Conservation (phyloP, 2,329 filamentous ascomycete genomes). For the Mycogone perniciosa region DNA sequence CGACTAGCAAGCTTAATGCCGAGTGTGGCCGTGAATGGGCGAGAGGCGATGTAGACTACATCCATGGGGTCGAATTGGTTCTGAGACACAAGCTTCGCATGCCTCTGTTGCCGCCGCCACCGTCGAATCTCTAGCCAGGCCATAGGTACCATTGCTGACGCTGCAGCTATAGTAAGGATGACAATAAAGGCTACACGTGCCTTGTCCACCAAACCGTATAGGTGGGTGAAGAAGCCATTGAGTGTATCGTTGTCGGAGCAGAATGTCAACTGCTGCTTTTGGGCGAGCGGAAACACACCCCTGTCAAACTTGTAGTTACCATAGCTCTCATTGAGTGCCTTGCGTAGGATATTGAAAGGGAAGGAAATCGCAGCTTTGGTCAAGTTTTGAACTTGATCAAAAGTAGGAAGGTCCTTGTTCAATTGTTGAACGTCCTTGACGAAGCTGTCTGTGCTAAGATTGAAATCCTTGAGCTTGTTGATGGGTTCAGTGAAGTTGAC, state of each 20-base stretch:
- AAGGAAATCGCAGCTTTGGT: slow-evolving; percentile 66
- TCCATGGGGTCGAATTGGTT: slow-evolving; percentile 75
- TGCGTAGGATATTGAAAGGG: slow-evolving; percentile 76
- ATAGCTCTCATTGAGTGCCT: slow-evolving; percentile 63
- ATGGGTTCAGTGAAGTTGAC: slow-evolving; percentile 63
- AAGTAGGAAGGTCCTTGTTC: slow-evolving; percentile 74
- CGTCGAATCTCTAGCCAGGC: slow-evolving; percentile 72
- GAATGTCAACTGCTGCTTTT: slow-evolving; percentile 77
- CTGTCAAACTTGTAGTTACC: slow-evolving; percentile 72
- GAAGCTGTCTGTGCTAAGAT: slow-evolving; percentile 61
- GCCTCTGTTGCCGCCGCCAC: slow-evolving; percentile 66
- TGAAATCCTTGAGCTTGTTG: slow-evolving; percentile 60
- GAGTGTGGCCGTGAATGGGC: slow-evolving; percentile 65
- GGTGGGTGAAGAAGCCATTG: slow-evolving; percentile 71
- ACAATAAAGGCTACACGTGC: slow-evolving; percentile 71
- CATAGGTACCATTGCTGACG: slow-evolving; percentile 71
- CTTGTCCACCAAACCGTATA: slow-evolving; percentile 59
- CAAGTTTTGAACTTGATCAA: slow-evolving; percentile 75
- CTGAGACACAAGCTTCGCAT: slow-evolving; percentile 58
- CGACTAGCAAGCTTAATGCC: slow-evolving; percentile 65
- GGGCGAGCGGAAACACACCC: slow-evolving; percentile 71
- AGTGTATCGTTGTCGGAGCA: slow-evolving; percentile 82
- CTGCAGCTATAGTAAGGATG: slow-evolving; percentile 64
- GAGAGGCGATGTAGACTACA: slow-evolving; percentile 78
- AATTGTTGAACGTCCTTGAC: slow-evolving; percentile 63